Conservation (phyloP, 306 rosid species). For the Cotoneaster glaucophyllus region DNA sequence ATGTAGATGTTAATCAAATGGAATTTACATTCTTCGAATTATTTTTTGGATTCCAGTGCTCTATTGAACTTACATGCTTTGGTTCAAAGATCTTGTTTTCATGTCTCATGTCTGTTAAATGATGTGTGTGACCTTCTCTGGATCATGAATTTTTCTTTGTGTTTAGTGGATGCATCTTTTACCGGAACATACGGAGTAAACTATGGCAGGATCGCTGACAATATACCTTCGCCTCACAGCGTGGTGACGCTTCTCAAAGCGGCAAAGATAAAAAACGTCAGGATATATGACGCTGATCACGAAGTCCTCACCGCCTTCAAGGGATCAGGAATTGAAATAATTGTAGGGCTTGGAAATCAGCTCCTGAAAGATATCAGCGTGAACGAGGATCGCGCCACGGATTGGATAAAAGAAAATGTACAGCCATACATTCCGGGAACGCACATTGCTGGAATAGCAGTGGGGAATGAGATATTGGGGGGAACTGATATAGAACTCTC, state of each 20-base stretch:
- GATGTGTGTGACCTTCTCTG: neutral
- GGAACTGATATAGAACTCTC: conserved; percentile 36
- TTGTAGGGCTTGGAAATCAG: conserved; percentile 51
- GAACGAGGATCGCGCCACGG: conserved; percentile 73
- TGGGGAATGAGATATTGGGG: conserved; percentile 87
- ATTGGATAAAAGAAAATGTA: conserved; percentile 81
- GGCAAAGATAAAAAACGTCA: conserved; percentile 61
- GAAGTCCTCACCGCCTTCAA: conserved; percentile 69
- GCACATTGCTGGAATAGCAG: conserved; percentile 59
- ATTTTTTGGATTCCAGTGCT: too few relatives aligned
- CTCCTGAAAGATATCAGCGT: conserved; percentile 49
- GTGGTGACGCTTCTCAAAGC: conserved; percentile 90
- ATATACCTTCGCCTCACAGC: conserved; percentile 63
- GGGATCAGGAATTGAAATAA: conserved; percentile 66
- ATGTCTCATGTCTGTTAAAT: too few relatives aligned
- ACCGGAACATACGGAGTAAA: conserved; percentile 83
- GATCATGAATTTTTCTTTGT: neutral
- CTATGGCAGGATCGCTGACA: conserved; percentile 80
- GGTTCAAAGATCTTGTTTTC: too few relatives aligned
- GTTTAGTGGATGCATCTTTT: conserved; percentile 29
- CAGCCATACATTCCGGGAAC: conserved; percentile 73
- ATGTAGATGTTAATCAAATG: neutral
- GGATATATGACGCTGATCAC: conserved; percentile 69
- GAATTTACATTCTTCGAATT: neutral
- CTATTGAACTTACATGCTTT: too few relatives aligned